A percentile compares a stretch with the other conserved stretches of the same genome.
These are phyloP conservation scores for Brettanomyces naardenensis DNA, from an alignment of 805 yeast genomes.

Conservation along the genomic window DNA sequence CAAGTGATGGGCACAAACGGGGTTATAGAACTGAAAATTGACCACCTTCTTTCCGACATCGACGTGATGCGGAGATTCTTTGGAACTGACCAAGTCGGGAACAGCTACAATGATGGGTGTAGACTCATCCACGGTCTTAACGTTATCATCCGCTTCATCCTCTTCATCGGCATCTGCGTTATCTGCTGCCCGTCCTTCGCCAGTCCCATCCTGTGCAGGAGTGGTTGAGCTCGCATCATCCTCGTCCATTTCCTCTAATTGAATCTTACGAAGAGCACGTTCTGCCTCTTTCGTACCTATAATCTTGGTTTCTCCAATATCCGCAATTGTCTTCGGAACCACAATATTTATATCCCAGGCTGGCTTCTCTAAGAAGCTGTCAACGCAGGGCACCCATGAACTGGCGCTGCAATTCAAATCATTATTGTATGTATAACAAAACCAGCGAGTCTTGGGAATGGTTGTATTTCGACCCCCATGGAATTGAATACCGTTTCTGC, in stretches of 20 bases:
- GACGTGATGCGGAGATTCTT: conserved; percentile 66
- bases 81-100: conserved; percentile 60
- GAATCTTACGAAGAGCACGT: conserved; percentile 19
- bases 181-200: neutral
- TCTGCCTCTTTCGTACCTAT: conserved; percentile 33
- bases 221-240: conserved; percentile 26
- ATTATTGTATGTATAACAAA: conserved; percentile 76
- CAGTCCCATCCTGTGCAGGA: too few relatives aligned
- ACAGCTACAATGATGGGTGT: conserved; percentile 56
- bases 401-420: conserved; percentile 77
- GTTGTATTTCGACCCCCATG: conserved; percentile 50
- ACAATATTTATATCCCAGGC: conserved; percentile 91
- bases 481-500: conserved; percentile 70
- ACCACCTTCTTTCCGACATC: conserved; percentile 71
- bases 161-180: conserved; percentile 8
- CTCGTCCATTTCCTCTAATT: conserved; percentile 25
- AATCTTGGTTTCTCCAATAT: conserved; percentile 45
- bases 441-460: conserved; percentile 51
- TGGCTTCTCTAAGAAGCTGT: conserved; percentile 76
- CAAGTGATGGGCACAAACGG: conserved; percentile 87
- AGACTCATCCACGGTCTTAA: conserved; percentile 34
- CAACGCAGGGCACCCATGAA: conserved; percentile 97
- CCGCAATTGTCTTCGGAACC: conserved; percentile 72
- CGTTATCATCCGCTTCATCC: conserved; percentile 29
- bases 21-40: conserved; percentile 70